Evolutionary conservation across 306 rosid genomes (phyloP).

Genomic region (Castanopsis chinensis): DNA sequence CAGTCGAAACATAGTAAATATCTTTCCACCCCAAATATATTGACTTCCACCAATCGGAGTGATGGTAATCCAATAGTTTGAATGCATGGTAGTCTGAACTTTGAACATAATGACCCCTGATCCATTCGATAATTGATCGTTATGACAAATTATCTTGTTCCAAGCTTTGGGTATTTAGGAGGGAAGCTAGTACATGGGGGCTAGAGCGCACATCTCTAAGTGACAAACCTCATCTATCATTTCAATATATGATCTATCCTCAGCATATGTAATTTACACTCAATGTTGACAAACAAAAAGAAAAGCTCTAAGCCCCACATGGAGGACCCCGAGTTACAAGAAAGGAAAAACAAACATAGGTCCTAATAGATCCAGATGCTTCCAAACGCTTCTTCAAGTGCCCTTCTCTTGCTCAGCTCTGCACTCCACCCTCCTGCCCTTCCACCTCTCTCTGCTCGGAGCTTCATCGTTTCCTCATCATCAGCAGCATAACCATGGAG

Average conservation of each 20-base stretch:
- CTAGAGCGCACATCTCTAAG: background rate
- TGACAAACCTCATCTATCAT: background rate
- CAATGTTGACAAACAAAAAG: background rate
- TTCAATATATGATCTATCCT: background rate
- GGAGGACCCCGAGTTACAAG: background rate
- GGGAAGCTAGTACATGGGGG: background rate
- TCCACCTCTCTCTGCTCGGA: conserved; percentile 67
- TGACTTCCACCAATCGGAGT: no score
- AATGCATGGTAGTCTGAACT: no score
- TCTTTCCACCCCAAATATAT: no score
- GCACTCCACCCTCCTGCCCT: conserved; percentile 88
- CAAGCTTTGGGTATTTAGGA: background rate
- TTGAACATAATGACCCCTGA: no score
- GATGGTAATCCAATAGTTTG: no score
- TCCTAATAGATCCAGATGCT: conserved; percentile 72
- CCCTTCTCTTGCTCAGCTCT: conserved; percentile 73
- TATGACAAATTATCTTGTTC: background rate
- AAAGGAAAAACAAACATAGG: background rate
- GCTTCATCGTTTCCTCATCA: conserved; percentile 59
- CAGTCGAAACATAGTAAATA: no score
- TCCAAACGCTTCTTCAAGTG: conserved; percentile 87
- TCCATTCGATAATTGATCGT: no score
- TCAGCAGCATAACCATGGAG: conserved; percentile 55
- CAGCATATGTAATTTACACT: background rate
- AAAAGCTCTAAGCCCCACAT: background rate